Percentiles rank a stretch among this genome's conserved stretches.
Conservation (phyloP, 345 rosid species). For the Hibiscus trionum region DNA sequence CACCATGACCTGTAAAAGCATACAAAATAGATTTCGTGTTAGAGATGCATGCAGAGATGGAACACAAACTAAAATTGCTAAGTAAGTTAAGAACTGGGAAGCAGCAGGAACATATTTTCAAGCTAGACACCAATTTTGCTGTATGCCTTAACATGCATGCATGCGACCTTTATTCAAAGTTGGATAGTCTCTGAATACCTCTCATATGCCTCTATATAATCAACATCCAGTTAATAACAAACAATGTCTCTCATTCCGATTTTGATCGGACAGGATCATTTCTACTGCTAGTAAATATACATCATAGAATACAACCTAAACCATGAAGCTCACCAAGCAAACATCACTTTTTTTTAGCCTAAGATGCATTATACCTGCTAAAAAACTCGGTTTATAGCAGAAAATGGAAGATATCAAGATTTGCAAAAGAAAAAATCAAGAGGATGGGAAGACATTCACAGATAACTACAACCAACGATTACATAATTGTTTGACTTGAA, state of each 20-base stretch:
- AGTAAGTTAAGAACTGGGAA: too few species aligned
- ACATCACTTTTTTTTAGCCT: background rate
- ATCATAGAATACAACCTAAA: background rate
- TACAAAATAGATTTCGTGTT: slow-evolving; percentile 8
- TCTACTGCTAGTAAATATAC: background rate
- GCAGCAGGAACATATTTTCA: background rate
- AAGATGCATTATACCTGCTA: background rate
- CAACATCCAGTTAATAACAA: background rate
- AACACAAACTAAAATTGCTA: background rate
- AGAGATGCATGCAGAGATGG: background rate
- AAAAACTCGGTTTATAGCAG: background rate
- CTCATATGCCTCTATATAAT: background rate
- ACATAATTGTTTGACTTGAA: background rate
- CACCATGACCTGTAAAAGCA: slow-evolving; percentile 39
- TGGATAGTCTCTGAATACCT: background rate
- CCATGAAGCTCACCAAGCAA: background rate
- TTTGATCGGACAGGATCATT: background rate
- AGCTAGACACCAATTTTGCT: background rate
- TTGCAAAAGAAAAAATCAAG: background rate
- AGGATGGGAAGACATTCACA: background rate
- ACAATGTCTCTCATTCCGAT: background rate
- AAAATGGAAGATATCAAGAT: background rate
- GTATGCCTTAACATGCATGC: background rate
- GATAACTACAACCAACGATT: background rate
- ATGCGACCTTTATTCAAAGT: background rate